These are phyloP conservation scores for Celoporthe dispersa DNA, from an alignment of 2,329 filamentous ascomycete species.

Conservation along the genomic window DNA sequence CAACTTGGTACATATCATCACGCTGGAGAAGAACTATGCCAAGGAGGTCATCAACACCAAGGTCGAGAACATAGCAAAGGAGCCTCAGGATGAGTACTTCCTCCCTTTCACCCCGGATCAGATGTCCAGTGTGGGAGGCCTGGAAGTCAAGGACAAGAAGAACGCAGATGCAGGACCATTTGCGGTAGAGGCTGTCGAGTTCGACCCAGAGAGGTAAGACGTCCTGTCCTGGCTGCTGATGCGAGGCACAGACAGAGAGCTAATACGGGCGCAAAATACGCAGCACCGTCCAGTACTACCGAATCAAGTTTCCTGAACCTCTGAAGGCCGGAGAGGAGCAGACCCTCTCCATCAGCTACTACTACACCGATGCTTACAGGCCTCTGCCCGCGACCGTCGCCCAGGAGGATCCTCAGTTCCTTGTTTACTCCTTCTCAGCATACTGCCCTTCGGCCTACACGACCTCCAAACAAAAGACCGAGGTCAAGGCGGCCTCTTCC, in stretches of 20 bases:
- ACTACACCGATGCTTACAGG: slow-evolving; percentile 74
- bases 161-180: slow-evolving; percentile 70
- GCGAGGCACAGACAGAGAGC: neutral
- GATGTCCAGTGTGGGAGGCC: slow-evolving; percentile 76
- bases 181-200: slow-evolving; percentile 68
- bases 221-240: neutral
- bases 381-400: slow-evolving; percentile 81
- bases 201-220: slow-evolving; percentile 60
- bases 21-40: slow-evolving; percentile 89
- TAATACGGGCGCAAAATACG: neutral
- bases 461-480: slow-evolving; percentile 94
- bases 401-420: slow-evolving; percentile 87
- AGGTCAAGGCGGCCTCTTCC: slow-evolving; percentile 81
- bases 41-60: slow-evolving; percentile 93
- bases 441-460: slow-evolving; percentile 83
- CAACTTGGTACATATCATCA: slow-evolving; percentile 88
- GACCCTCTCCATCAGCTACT: slow-evolving; percentile 86
- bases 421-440: slow-evolving; percentile 83
- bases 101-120: slow-evolving; percentile 80
- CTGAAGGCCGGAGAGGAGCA: slow-evolving; percentile 78
- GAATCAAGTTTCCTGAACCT: slow-evolving; percentile 75
- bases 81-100: slow-evolving; percentile 88
- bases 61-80: slow-evolving; percentile 81
- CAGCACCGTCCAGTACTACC: slow-evolving; percentile 81
- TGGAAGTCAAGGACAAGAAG: slow-evolving; percentile 95